Percentiles rank a stretch among this genome's conserved stretches.
Conservation (phyloP, 139 green algal genomes). For the Marvania coccoides region DNA sequence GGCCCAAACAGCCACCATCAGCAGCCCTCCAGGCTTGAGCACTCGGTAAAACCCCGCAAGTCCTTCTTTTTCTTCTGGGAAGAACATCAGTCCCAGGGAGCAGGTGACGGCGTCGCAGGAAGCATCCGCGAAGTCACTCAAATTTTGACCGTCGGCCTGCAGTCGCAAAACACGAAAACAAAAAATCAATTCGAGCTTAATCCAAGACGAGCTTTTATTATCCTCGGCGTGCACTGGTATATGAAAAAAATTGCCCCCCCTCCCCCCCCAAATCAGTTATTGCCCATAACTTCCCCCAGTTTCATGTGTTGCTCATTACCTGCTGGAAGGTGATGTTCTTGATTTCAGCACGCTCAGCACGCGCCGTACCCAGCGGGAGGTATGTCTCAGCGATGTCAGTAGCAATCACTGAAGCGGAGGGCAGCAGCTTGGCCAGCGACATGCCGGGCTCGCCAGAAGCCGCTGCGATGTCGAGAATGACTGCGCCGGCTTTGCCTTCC, state of each 20-base stretch:
- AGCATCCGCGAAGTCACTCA: neutral
- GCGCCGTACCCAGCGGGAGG: neutral
- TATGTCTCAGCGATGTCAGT: neutral
- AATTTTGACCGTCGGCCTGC: neutral
- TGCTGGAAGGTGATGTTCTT: neutral
- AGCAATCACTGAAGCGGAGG: neutral
- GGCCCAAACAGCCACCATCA: neutral
- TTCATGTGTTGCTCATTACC: too few species aligned
- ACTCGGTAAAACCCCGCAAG: neutral
- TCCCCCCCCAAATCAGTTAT: too few species aligned
- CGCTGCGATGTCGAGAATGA: neutral
- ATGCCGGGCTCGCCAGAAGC: neutral
- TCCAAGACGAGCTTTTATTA: too few species aligned
- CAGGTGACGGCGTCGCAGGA: neutral
- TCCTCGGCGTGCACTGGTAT: too few species aligned
- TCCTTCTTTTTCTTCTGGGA: neutral
- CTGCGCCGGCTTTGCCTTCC: neutral
- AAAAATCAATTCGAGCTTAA: too few species aligned
- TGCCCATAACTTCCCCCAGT: too few species aligned
- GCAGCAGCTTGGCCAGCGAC: neutral
- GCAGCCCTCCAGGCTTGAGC: neutral
- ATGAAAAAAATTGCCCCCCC: too few species aligned
- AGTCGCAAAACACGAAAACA: too few species aligned
- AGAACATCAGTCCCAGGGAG: neutral
- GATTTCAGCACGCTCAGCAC: neutral